Base-by-base conservation (phyloP, 306 rosid genomes). In the Quercus bicolor region DNA sequence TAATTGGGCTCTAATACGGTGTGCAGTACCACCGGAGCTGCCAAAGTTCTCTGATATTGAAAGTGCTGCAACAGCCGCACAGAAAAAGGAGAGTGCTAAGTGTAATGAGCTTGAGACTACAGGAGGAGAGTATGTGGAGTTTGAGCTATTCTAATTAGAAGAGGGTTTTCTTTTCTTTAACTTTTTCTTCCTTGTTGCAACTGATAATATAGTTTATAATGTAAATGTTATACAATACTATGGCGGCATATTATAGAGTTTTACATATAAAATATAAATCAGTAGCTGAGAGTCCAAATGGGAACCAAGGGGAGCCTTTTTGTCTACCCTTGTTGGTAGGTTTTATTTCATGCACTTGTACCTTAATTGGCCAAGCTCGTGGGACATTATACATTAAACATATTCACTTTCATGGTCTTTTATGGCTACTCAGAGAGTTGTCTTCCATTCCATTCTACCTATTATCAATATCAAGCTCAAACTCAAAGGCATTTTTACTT, bases 1-100 rank as follows among this genome's bases (percentile, higher is more conserved):
- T 26, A 95, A 95, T 77, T 95, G 99, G 99, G 99, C 99, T 75
- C 86, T 95, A 69, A 91, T 95, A 74, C 91, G 99, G 73, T 95
- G 98, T 77, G 92, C 97, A 0, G 84, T 89, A 31, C 98, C 99
- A 1, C 99, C 99, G 0, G 97, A 95, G 84, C 88, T 95, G 75
- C 97, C 98, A 64, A 91, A 86, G 81, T 85, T 74, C 64, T 84
- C 64, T 8, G 94, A 90, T 21, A 77, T 84, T 45, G 97, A 86
- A 82, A 80, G 69, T 60, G 73, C 84, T 73, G 81, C 86, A 64
- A 57, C 85, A 77, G 88, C 79, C 56, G 75, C 87, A 43, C 87
- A 85, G 34, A 86, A 80, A 72, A 89, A 86, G 85, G 96, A 89
- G 77, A 81, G 80, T 73, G 53, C 78, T 0, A 85, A 68, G 68